Conservation (phyloP, 306 rosid species). For the Heteromeles arbutifolia region DNA sequence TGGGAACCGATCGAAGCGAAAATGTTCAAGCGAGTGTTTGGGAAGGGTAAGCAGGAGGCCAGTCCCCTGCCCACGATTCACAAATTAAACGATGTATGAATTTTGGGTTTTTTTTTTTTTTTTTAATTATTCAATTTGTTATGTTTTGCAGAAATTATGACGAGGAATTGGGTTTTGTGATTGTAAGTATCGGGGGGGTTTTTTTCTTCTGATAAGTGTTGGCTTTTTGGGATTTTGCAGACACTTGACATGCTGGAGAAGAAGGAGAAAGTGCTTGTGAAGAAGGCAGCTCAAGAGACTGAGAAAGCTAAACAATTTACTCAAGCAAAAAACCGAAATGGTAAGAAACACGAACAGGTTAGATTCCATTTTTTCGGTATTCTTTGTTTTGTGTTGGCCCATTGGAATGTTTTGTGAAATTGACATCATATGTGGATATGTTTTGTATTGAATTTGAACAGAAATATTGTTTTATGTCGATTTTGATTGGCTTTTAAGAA, state of each 20-base stretch:
- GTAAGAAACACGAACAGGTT: conserved; percentile 27
- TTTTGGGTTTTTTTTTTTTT: background rate
- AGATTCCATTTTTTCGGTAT: background rate
- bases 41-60: conserved; percentile 68
- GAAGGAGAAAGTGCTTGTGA: conserved; percentile 85
- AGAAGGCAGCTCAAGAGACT: conserved; percentile 72
- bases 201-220: background rate
- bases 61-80: conserved; percentile 67
- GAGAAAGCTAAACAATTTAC: conserved; percentile 89
- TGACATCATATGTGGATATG: background rate
- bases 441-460: background rate
- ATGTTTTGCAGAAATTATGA: background rate
- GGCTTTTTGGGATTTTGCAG: conserved; percentile 26
- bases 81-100: conserved; percentile 73
- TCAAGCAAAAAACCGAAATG: conserved; percentile 67
- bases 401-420: background rate
- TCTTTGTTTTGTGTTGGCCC: background rate
- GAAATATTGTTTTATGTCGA: rapidly evolving
- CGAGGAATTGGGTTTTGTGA: background rate
- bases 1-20: conserved; percentile 16
- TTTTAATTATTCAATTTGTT: background rate
- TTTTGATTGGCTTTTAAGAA: background rate
- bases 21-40: conserved; percentile 74
- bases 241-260: conserved; percentile 99
- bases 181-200: background rate